Evolutionary conservation across 768 basidiomycete genomes (phyloP).

Genomic region (Mycena maculata): DNA sequence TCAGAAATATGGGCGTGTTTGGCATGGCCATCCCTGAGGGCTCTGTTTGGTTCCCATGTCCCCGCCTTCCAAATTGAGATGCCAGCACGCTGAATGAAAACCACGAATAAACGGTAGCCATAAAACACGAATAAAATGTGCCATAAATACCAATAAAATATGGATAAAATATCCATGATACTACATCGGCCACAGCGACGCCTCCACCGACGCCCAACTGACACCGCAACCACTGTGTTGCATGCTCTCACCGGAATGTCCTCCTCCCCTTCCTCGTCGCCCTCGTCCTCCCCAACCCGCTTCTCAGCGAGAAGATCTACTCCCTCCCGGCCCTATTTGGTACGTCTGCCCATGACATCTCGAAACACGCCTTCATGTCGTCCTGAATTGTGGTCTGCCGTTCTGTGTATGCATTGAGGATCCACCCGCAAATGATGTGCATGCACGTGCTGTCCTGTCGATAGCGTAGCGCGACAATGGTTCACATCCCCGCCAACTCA

Average conservation of each 20-base stretch:
- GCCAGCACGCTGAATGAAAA: too few species aligned
- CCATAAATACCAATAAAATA: too few species aligned
- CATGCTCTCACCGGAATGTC: not conserved
- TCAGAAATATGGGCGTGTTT: not conserved
- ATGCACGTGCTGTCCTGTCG: too few species aligned
- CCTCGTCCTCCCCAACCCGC: not conserved
- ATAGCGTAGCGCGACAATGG: too few species aligned
- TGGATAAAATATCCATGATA: not conserved
- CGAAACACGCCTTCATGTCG: constrained; percentile 1
- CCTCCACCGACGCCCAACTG: not conserved
- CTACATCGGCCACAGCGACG: not conserved
- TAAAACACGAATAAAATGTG: too few species aligned
- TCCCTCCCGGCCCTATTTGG: not conserved
- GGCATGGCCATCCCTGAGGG: too few species aligned
- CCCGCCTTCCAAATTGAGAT: too few species aligned
- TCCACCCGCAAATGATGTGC: too few species aligned
- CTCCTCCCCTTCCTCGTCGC: not conserved
- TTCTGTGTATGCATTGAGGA: not conserved
- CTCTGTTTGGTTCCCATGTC: too few species aligned
- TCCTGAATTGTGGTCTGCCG: not conserved
- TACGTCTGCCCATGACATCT: not conserved
- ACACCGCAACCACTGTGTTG: not conserved
- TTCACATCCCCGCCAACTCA: too few species aligned
- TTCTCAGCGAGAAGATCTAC: not conserved
- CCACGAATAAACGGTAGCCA: too few species aligned